These are phyloP conservation scores for Rhodotorula sp. DNA, from an alignment of 1,284 basidiomycete genomes.

Conservation along the genomic window DNA sequence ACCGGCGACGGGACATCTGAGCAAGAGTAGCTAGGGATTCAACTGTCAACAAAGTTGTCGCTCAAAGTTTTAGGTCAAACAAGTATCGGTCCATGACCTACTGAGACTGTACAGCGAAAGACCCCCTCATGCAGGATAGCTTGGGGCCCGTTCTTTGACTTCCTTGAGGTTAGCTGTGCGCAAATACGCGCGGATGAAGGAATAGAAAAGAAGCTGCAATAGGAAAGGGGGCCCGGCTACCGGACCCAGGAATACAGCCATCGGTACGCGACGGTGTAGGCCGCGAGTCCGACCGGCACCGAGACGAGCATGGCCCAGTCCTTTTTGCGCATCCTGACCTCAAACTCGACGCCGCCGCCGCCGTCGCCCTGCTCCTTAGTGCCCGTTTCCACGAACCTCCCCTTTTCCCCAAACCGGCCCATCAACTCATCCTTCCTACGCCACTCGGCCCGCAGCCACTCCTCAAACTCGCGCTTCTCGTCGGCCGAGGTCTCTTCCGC, in stretches of 20 bases:
- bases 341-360: neutral
- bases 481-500: conserved; percentile 60
- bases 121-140: no score
- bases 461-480: conserved; percentile 72
- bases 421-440: conserved; percentile 76
- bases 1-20: no score
- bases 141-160: no score
- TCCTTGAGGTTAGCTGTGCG: no score
- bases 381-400: conserved; percentile 41
- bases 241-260: no score
- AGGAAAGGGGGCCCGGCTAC: neutral
- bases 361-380: neutral
- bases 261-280: neutral
- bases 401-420: conserved; percentile 58
- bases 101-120: no score
- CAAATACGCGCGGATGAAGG: no score
- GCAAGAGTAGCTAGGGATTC: no score
- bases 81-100: no score
- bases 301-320: neutral
- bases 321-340: conserved; percentile 2
- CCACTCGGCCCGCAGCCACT: conserved; percentile 82
- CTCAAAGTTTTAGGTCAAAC: no score
- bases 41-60: no score
- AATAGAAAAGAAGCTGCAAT: no score
- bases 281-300: neutral